Evolutionary conservation across 345 rosid genomes (phyloP).

Genomic region (Stellera chamaejasme): DNA sequence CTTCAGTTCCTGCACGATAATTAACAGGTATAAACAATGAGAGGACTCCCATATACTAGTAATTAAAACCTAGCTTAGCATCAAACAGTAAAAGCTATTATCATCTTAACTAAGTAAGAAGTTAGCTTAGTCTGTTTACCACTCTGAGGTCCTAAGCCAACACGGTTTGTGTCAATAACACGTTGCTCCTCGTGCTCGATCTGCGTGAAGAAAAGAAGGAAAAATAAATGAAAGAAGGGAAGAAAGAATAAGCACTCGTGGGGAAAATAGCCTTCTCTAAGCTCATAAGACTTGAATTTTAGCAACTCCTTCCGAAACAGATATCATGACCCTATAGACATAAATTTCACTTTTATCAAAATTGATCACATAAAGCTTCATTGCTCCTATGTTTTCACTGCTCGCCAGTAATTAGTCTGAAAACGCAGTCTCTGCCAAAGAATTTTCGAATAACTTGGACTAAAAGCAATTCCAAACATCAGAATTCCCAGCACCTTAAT

Average conservation of each 20-base stretch:
- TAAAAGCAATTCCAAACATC: constrained; percentile 1
- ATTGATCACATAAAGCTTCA: neutral
- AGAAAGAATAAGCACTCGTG: neutral
- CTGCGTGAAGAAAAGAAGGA: constrained; percentile 17
- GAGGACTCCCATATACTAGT: neutral
- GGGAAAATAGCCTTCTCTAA: neutral
- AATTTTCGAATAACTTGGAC: neutral
- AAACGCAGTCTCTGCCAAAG: neutral
- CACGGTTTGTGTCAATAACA: constrained; percentile 10
- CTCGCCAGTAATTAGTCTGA: neutral
- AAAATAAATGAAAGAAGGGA: neutral
- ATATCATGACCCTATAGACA: neutral
- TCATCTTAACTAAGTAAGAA: neutral
- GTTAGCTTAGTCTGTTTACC: constrained; percentile 20
- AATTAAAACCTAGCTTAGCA: neutral
- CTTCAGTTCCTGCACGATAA: constrained; percentile 30
- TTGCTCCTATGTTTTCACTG: neutral
- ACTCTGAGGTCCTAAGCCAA: constrained; percentile 23
- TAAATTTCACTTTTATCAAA: neutral
- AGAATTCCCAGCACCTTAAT: constrained; percentile 24
- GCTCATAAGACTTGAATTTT: neutral
- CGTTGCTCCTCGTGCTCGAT: constrained; percentile 25
- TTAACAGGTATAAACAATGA: constrained; percentile 16
- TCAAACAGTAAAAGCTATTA: neutral
- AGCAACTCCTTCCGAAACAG: neutral